These are phyloP conservation scores for Trapa incisa DNA, from an alignment of 345 rosid genomes.

Conservation along the genomic window DNA sequence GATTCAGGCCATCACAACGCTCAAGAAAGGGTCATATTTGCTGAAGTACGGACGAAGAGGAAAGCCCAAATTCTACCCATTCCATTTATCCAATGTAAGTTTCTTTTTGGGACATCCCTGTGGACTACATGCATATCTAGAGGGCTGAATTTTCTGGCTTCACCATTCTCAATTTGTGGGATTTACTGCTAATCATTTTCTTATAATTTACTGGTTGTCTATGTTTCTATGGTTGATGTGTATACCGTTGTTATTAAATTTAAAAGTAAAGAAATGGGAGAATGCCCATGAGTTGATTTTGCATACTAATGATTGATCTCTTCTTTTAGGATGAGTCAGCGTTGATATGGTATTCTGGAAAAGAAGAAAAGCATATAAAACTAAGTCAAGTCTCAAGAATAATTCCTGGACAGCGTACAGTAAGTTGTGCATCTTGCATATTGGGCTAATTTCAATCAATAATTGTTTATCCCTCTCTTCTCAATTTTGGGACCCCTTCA, in stretches of 20 bases:
- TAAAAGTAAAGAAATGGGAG: background rate
- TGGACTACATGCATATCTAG: background rate
- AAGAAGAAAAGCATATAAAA: conserved; percentile 60
- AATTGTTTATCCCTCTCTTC: background rate
- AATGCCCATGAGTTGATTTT: background rate
- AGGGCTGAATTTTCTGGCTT: background rate
- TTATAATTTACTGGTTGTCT: background rate
- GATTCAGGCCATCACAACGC: conserved; percentile 56
- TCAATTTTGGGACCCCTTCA: background rate
- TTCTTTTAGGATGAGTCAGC: conserved; percentile 66
- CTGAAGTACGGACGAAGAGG: conserved; percentile 85
- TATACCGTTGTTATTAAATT: background rate
- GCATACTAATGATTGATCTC: conserved; percentile 1
- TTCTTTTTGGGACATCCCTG: background rate
- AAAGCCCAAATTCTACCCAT: conserved; percentile 85
- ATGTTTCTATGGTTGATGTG: background rate
- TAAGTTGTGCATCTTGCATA: conserved; percentile 27
- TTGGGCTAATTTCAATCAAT: background rate
- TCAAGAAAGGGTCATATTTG: conserved; percentile 75
- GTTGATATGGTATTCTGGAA: conserved; percentile 90
- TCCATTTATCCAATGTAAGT: conserved; percentile 67
- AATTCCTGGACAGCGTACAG: conserved; percentile 92
- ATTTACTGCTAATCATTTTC: background rate
- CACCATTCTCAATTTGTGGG: background rate
- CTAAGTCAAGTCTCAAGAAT: conserved; percentile 58